phyloP scores from a whole-genome alignment of 805 yeast species.

The Cyberlindnera bimundalis region DNA sequence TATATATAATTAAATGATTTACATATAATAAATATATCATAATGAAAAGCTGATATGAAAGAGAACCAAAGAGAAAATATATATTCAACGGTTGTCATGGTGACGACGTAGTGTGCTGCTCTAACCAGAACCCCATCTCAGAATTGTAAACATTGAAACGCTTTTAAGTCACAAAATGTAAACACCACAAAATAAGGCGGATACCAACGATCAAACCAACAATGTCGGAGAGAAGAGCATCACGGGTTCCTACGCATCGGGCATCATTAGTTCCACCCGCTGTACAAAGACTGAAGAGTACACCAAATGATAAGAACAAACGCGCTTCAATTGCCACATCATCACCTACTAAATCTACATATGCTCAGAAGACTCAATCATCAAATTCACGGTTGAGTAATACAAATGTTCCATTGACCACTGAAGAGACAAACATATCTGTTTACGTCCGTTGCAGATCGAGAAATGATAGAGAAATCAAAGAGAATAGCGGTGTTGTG shows the following conservation, averaged over 20 bases:
- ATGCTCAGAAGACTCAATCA: conserved; percentile 24
- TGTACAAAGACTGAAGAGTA: conserved; percentile 2
- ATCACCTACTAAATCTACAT: conserved; percentile 21
- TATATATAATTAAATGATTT: no score
- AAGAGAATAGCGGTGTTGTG: conserved; percentile 53
- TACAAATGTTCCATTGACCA: not conserved
- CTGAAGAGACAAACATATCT: conserved; percentile 39
- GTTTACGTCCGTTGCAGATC: conserved; percentile 59
- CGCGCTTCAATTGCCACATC: conserved; percentile 19
- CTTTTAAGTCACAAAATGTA: no score
- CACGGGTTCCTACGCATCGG: conserved; percentile 7
- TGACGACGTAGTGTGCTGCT: not conserved
- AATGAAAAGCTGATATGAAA: no score
- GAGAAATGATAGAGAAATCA: conserved; percentile 50
- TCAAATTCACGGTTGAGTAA: conserved; percentile 20
- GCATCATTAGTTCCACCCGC: conserved; percentile 9
- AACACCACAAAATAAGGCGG: no score
- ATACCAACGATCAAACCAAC: not conserved
- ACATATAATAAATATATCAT: no score
- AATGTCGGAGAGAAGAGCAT: conserved; percentile 6
- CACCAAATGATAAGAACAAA: conserved; percentile 13
- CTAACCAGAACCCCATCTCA: no score
- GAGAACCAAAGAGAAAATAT: no score
- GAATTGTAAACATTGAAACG: no score
- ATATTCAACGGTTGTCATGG: conserved; percentile 2